Base-by-base conservation (phyloP, 176 grass and related monocot genomes). In the Lolium rigidum region DNA sequence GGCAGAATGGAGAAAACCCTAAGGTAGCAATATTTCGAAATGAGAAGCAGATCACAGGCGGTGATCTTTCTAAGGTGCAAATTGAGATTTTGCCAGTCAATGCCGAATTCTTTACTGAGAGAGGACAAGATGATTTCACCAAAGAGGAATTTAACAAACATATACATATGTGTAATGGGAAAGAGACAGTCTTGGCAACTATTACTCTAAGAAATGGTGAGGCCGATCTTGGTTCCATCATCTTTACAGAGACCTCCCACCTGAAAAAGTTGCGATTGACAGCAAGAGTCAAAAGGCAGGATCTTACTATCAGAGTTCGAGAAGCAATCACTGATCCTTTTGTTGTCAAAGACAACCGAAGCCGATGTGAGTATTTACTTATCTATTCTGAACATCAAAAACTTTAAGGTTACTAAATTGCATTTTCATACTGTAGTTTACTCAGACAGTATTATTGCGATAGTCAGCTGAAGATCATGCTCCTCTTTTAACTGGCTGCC, bases 11-110 rank as follows among this genome's bases (percentile, higher is more conserved):
- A 41, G 1, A 13, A 22, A 69, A 70, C 0, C 3, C 64, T 55
- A 82, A 82, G 50, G 10, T 82, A 16, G 64, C 48, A 38, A 69
- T 82, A 70, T 70, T 82, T 70, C 17, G 38, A 82, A 41, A 82
- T 82, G 64, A 14, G 31, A 82, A 8, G 13, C 48, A 56, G 70
- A 82, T 82, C 28, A 70, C n/a, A 20, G 28, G 15, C 1, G 80
- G 80, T 55, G 48, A 41, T 39, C 48, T 70, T 41, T 82, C 64
- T 82, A 82, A 82, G 6, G 16, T 82, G 48, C 80, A 56, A 82
- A 70, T 70, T 22, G 80, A 82, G 79, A 82, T 82, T 69, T 69
- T 82, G 54, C 9, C 28, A 39, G 80, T 70, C 12, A 28, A 41
- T 82, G 80, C 50, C 70, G 65, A 70, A 57, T 57, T 82, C 20